phyloP scores from a whole-genome alignment of 2,329 filamentous ascomycete species.

The Graphiopsis chlorocephala region DNA sequence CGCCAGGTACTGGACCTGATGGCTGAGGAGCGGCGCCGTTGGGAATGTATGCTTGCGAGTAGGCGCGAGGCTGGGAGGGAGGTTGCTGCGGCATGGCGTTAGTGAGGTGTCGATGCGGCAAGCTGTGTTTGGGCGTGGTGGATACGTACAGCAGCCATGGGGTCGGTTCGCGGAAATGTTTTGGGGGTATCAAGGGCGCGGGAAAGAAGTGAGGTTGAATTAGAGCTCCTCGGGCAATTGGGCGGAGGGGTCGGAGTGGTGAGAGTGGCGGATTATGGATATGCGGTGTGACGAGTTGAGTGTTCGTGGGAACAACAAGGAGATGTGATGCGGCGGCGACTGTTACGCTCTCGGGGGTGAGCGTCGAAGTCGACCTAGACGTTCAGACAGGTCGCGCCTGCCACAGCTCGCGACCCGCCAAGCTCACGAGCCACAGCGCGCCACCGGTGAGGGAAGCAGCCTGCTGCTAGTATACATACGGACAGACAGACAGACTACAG shows the following conservation, averaged over 20 bases:
- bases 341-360: slow-evolving; percentile 7
- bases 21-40: slow-evolving; percentile 41
- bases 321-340: slow-evolving; percentile 6
- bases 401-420: not conserved
- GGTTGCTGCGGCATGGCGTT: slow-evolving; percentile 41
- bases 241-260: not conserved
- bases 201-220: not conserved
- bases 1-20: slow-evolving; percentile 38
- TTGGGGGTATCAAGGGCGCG: not conserved
- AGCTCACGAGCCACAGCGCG: slow-evolving; percentile 2
- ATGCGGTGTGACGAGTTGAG: not conserved
- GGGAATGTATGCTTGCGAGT: slow-evolving; percentile 47
- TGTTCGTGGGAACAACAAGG: slow-evolving; percentile 8
- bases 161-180: slow-evolving; percentile 12
- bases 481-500: not conserved
- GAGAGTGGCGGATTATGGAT: not conserved
- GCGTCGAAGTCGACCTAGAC: slow-evolving; percentile 1
- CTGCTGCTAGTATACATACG: not conserved
- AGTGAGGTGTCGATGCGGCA: slow-evolving; percentile 14
- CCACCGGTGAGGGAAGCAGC: not conserved
- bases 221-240: not conserved
- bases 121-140: not conserved
- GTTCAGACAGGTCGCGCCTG: not conserved
- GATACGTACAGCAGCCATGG: slow-evolving; percentile 15
- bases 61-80: slow-evolving; percentile 50